A percentile compares a stretch with the other conserved stretches of the same genome.
Evolutionary conservation across 2,329 filamentous ascomycete species (phyloP).

Genomic region (Aspergillus amoenus): DNA sequence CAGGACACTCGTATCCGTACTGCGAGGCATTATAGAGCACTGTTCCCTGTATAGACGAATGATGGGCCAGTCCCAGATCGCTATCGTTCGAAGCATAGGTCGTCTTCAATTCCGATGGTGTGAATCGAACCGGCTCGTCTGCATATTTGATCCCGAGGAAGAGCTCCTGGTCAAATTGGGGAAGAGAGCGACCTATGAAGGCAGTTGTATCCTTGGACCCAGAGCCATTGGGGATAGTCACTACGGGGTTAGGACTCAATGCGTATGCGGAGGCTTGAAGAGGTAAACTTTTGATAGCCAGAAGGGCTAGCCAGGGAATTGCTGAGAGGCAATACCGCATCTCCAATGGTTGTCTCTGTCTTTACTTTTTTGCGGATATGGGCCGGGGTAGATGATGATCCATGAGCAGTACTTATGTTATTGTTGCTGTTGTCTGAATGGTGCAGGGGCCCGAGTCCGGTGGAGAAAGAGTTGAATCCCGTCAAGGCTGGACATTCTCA

Average conservation of each 20-base stretch:
- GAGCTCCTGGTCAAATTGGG: constrained; percentile 27
- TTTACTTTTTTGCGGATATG: background rate
- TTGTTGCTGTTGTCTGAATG: background rate
- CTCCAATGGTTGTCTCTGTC: background rate
- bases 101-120: constrained; percentile 23
- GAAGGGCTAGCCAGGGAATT: constrained; percentile 4
- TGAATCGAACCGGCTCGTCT: constrained; percentile 28
- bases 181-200: constrained; percentile 27
- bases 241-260: background rate
- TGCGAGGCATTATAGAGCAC: constrained; percentile 29
- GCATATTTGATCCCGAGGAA: constrained; percentile 33
- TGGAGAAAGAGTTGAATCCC: background rate
- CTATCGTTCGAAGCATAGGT: constrained; percentile 23
- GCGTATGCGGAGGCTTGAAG: background rate
- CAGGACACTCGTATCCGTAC: constrained; percentile 33
- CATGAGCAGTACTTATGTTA: background rate
- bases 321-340: background rate
- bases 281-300: background rate
- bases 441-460: background rate
- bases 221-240: background rate
- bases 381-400: background rate
- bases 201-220: constrained; percentile 12
- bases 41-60: background rate
- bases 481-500: background rate
- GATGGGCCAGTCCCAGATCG: constrained; percentile 16